Evolutionary conservation across 345 rosid species (phyloP).

Genomic region (Viola odorata): DNA sequence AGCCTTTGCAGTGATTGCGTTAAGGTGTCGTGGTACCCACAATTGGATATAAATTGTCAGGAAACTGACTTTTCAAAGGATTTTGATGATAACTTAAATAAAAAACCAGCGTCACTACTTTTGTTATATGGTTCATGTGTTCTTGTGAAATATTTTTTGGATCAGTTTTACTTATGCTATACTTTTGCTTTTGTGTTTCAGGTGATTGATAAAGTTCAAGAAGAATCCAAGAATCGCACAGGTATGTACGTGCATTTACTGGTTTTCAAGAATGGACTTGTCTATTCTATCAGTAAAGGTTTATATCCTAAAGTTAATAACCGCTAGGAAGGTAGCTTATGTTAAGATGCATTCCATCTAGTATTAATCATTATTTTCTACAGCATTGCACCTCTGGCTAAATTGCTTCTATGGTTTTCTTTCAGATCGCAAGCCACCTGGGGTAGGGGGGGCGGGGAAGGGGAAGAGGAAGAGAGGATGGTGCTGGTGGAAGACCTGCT

Average conservation of each 20-base stretch:
- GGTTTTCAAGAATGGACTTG: too few relatives aligned
- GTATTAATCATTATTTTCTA: not conserved
- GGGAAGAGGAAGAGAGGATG: slow-evolving; percentile 83
- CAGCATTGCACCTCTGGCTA: too few relatives aligned
- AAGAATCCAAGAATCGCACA: slow-evolving; percentile 66
- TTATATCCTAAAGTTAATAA: too few relatives aligned
- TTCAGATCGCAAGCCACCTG: slow-evolving; percentile 76
- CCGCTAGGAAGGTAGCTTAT: too few relatives aligned
- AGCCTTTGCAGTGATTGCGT: not conserved
- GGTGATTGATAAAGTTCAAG: slow-evolving; percentile 87
- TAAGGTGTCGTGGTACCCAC: not conserved
- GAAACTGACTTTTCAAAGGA: not conserved
- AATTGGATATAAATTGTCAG: not conserved
- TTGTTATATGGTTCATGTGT: not conserved
- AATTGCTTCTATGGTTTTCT: not conserved
- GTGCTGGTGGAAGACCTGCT: slow-evolving; percentile 51
- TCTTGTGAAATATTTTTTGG: not conserved
- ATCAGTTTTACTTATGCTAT: slow-evolving; percentile 6
- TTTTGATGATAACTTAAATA: not conserved
- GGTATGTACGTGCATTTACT: slow-evolving; percentile 26
- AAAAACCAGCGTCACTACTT: not conserved
- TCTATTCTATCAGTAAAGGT: too few relatives aligned
- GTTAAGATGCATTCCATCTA: too few relatives aligned
- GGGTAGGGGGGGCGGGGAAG: slow-evolving; percentile 62
- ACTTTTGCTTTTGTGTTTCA: slow-evolving; percentile 26